A percentile compares a stretch with the other conserved stretches of the same genome.
Evolutionary conservation across 768 basidiomycete genomes (phyloP).

Genomic region (Mycena vulgaris): DNA sequence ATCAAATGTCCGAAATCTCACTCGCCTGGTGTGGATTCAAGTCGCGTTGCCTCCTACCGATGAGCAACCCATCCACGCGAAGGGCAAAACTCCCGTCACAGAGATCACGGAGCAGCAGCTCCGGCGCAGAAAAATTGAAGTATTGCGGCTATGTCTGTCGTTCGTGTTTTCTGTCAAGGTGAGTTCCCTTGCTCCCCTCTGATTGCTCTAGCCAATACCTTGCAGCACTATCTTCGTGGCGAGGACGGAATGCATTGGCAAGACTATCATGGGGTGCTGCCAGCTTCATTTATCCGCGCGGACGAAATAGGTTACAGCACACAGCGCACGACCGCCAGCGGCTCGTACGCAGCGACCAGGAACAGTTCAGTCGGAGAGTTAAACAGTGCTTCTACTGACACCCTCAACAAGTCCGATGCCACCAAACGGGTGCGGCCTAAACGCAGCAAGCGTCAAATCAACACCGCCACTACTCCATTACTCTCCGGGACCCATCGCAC

Average conservation of each 20-base stretch:
- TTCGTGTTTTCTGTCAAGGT: slow-evolving; percentile 81
- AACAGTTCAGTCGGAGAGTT: slow-evolving; percentile 42
- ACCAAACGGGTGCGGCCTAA: slow-evolving; percentile 81
- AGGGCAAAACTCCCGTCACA: slow-evolving; percentile 67
- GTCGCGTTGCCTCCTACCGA: slow-evolving; percentile 75
- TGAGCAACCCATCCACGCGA: slow-evolving; percentile 56
- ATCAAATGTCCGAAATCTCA: slow-evolving; percentile 82
- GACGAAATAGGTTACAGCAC: slow-evolving; percentile 61
- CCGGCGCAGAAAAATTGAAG: slow-evolving; percentile 76
- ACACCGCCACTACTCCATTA: slow-evolving; percentile 74
- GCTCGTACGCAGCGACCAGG: slow-evolving; percentile 61
- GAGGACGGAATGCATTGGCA: slow-evolving; percentile 82
- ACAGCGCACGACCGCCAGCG: slow-evolving; percentile 46
- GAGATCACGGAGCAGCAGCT: slow-evolving; percentile 67
- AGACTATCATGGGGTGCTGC: slow-evolving; percentile 80
- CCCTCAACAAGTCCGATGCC: slow-evolving; percentile 58
- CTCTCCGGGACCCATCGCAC: slow-evolving; percentile 68
- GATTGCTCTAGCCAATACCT: slow-evolving; percentile 13
- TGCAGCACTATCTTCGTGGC: slow-evolving; percentile 84
- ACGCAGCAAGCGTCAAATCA: slow-evolving; percentile 73
- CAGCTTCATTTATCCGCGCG: slow-evolving; percentile 68
- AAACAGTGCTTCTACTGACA: slow-evolving; percentile 57
- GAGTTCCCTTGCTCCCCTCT: background rate
- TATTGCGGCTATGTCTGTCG: slow-evolving; percentile 75
- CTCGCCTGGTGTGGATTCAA: slow-evolving; percentile 86